Evolutionary conservation across 2,329 filamentous ascomycete species (phyloP), one percentile per base, ranked within the genome.

Genomic region (Rhynchosporium secalis): DNA sequence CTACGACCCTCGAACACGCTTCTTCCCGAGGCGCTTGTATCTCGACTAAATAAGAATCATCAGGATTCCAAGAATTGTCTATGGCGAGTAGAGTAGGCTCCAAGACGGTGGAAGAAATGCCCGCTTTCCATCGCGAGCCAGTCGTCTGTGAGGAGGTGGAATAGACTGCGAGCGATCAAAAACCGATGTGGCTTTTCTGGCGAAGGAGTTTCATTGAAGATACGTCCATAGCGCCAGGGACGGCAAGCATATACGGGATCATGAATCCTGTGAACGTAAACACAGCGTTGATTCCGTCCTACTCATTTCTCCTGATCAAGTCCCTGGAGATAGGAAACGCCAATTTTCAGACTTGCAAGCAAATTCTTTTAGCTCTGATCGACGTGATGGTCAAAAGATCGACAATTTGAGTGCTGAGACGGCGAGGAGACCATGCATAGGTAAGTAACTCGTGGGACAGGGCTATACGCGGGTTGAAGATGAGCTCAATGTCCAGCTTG

Each of bases 351-450:
- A 46, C 3, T 10, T 26, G 7, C 60, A 40, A 12, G 66, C 66
- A 8, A 38, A 56, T 7, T 20, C 49, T 8, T 56, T 10, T 5
- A 68, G 55, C 15, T 66, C 65, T 2, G 45, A 15, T 43, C 40
- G 58, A 2, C 15, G 60, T 46, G 5, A 5, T 1, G 71, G 67
- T 5, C 63, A 62, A 68, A 68, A 61, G 9, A 66, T 70, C 49
- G 72, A 71, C 10, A 69, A 56, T 41, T 69, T 64, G n/a, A 67
- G 40, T 1, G 67, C 67, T 3, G 67, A 66, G 40, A 73, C 65
- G 12, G 72, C 75, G 15, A 76, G 67, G 9, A 73, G 28, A 3
- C 65, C 65, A 26, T 64, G 58, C 54, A 69, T 20, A 20, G 20
- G 20, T 58, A 5, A 69, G 55, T 47, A 67, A 69, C 7, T 55